Evolutionary conservation across 768 basidiomycete genomes (phyloP).

Genomic region (Mycena capillaripes): DNA sequence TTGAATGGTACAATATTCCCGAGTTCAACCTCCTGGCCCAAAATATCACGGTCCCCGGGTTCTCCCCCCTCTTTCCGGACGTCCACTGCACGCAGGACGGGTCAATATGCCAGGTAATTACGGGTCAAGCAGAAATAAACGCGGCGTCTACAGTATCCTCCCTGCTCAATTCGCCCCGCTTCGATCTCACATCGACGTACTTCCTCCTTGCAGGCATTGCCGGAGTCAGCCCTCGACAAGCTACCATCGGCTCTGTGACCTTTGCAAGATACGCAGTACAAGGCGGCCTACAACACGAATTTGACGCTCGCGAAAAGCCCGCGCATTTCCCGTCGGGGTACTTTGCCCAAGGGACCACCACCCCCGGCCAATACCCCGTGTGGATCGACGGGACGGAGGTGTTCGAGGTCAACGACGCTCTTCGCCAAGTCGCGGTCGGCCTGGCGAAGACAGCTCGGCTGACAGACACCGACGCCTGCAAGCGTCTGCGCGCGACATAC

Average conservation of each 20-base stretch:
- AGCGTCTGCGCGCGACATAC: conserved; percentile 43
- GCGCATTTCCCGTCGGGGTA: conserved; percentile 51
- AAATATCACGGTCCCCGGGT: conserved; percentile 49
- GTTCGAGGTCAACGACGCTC: conserved; percentile 56
- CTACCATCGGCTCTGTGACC: conserved; percentile 49
- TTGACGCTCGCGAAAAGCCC: conserved; percentile 54
- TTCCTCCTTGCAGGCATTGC: conserved; percentile 53
- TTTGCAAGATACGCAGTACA: conserved; percentile 52
- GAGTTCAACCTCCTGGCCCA: conserved; percentile 44
- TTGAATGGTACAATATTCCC: conserved; percentile 40
- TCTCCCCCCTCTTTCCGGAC: conserved; percentile 52
- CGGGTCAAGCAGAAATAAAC: conserved; percentile 54
- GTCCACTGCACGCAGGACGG: conserved; percentile 48
- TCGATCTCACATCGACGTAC: conserved; percentile 52
- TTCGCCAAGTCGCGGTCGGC: conserved; percentile 42
- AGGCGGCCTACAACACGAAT: conserved; percentile 49
- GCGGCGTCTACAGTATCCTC: conserved; percentile 50
- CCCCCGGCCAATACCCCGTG: conserved; percentile 30
- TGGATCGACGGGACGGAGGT: conserved; percentile 46
- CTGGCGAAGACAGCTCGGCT: conserved; percentile 42
- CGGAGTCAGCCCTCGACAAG: conserved; percentile 49
- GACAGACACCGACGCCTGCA: conserved; percentile 28
- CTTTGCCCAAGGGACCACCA: conserved; percentile 31
- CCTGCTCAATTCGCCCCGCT: conserved; percentile 43
- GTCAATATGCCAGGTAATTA: conserved; percentile 49